phyloP scores from a whole-genome alignment of 106 monocot species.

The Posidonia australis region DNA sequence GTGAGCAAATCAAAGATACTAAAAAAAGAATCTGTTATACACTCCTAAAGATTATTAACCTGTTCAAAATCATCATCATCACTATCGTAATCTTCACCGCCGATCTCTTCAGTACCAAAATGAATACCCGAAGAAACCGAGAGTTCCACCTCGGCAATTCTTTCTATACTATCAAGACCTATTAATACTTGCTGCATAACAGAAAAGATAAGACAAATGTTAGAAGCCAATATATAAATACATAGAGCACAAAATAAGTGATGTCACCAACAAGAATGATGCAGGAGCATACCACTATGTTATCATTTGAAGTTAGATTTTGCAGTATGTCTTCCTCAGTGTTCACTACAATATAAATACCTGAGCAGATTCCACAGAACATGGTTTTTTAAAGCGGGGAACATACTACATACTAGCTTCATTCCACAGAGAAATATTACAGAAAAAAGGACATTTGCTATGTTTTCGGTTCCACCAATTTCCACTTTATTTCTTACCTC shows the following conservation, averaged over 20 bases:
- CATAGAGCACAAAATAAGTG: not conserved
- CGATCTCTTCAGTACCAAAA: slow-evolving; percentile 44
- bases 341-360: slow-evolving; percentile 70
- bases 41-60: slow-evolving; percentile 13
- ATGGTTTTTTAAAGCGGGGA: slow-evolving; percentile 10
- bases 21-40: not conserved
- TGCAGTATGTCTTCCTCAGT: slow-evolving; percentile 52
- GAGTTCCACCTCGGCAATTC: slow-evolving; percentile 51
- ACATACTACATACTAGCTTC: not conserved
- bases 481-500: slow-evolving; percentile 34
- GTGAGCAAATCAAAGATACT: not conserved
- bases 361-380: slow-evolving; percentile 39
- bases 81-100: slow-evolving; percentile 33
- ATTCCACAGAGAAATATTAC: not conserved
- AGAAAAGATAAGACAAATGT: not conserved
- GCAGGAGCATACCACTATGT: slow-evolving; percentile 44
- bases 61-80: slow-evolving; percentile 62
- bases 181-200: slow-evolving; percentile 71
- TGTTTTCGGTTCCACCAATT: not conserved
- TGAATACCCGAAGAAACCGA: slow-evolving; percentile 31
- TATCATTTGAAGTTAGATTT: slow-evolving; percentile 45
- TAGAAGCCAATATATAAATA: slow-evolving; percentile 5
- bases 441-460: not conserved
- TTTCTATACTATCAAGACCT: slow-evolving; percentile 60
- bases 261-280: slow-evolving; percentile 4